Base-by-base conservation (phyloP, 148 eudicot species). In the Linanthus parryae region DNA sequence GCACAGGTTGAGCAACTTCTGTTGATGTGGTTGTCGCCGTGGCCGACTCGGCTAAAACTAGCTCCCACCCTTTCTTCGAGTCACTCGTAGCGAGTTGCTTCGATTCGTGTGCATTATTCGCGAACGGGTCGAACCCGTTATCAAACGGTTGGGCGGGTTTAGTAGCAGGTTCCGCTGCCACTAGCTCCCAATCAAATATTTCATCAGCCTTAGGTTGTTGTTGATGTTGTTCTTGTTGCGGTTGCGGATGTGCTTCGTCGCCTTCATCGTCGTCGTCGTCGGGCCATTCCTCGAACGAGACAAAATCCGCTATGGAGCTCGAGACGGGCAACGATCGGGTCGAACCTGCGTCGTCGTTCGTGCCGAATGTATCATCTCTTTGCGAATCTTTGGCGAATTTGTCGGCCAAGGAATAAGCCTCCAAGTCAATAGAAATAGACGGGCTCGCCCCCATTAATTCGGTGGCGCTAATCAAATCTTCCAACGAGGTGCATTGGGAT, bases 391-490 rank as follows among this genome's bases (percentile, higher is more conserved):
- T 69, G 34, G 63, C 70, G 17, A 43, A 68, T 2, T 74, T 73
- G 18, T 65, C 75, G 1, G 55, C n/a, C 2, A 63, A 46, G 1
- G 90, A 69, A 49, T 68, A 84, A 39, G 78, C 71, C 51, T 84
- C 86, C 11, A 71, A 66, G 59, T 81, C 84, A 17, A 77, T 76
- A 0, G 79, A 76, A n/a, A 68, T 68, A 1, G 78, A 50, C 0
- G 72, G 69, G 24, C 44, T 47, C 13, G 31, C 23, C 35, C 70
- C 59, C 0, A 57, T 55, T 34, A 63, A 25, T 40, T 76, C 85
- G 0, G 79, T 63, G 1, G 75, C 74, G 15, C 76, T 66, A 2
- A 83, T 80, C 5, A 83, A 71, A 21, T 90, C 84, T 48, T 83
- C 86, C 2, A 81, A 58, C 0, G 92, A 85, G 0, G 70, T 61